Evolutionary conservation across 176 grass and related monocot species (phyloP).

Genomic region (Ananas comosus): DNA sequence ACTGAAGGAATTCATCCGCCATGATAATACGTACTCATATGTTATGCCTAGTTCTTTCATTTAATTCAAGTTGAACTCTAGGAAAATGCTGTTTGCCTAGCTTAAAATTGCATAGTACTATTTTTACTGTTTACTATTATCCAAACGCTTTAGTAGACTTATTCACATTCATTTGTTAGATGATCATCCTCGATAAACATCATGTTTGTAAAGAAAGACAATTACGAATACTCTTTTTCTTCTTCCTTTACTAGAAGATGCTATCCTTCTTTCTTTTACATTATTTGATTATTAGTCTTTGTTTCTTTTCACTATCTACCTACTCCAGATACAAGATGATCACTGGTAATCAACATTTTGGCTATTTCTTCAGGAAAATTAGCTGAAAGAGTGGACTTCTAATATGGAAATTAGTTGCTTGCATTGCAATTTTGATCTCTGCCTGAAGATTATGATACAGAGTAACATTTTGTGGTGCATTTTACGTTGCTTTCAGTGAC

Average conservation of each 20-base stretch:
- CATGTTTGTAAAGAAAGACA: too few species aligned
- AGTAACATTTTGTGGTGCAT: background rate
- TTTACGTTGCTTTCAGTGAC: background rate
- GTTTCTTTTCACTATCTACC: background rate
- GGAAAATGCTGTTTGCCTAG: background rate
- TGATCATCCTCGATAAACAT: too few species aligned
- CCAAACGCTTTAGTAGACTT: background rate
- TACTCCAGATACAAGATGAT: background rate
- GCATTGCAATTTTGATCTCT: background rate
- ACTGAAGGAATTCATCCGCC: background rate
- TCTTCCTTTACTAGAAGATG: background rate
- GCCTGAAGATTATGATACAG: background rate
- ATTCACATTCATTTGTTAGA: too few species aligned
- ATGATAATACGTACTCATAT: background rate
- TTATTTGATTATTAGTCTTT: background rate
- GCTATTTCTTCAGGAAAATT: background rate
- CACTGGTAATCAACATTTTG: background rate
- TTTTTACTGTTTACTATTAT: background rate
- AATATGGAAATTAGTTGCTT: background rate
- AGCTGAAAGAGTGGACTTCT: background rate
- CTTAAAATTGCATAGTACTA: background rate
- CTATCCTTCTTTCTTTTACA: background rate
- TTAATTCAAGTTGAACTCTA: background rate
- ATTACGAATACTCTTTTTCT: too few species aligned
- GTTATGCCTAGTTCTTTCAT: background rate